Conservation (phyloP, 805 yeast species). For the Monosporozyma solicola region DNA sequence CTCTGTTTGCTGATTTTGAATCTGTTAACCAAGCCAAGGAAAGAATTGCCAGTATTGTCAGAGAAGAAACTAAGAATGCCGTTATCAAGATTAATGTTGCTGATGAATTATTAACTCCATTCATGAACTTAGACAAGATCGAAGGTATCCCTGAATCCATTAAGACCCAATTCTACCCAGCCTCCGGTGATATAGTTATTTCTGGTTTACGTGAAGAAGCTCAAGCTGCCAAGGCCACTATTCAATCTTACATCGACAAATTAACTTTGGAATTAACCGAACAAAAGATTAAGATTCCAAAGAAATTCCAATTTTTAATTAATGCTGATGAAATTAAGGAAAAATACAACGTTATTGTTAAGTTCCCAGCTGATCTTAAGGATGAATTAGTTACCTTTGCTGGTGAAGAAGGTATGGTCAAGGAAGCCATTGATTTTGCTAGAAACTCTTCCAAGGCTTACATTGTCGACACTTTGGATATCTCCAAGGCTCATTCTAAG, state of each 20-base stretch:
- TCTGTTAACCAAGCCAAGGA: conserved; percentile 68
- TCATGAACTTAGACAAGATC: conserved; percentile 20
- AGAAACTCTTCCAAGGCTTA: conserved; percentile 50
- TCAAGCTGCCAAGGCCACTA: conserved; percentile 42
- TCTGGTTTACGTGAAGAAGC: conserved; percentile 68
- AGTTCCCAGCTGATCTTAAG: conserved; percentile 38
- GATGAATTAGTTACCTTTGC: conserved; percentile 48
- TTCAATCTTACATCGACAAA: conserved; percentile 38
- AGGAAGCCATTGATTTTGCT: conserved; percentile 55
- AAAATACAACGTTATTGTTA: conserved; percentile 48
- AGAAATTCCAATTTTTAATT: conserved; percentile 59
- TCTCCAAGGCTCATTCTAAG: conserved; percentile 84
- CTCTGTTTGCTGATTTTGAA: conserved; percentile 75
- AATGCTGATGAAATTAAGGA: conserved; percentile 45
- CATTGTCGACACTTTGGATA: conserved; percentile 61
- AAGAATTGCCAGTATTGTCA: conserved; percentile 62
- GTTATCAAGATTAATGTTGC: conserved; percentile 42
- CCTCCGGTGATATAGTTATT: conserved; percentile 39
- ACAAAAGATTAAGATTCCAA: conserved; percentile 58
- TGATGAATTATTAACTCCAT: conserved; percentile 28
- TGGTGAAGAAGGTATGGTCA: conserved; percentile 53
- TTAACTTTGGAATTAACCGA: conserved; percentile 39
- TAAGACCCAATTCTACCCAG: conserved; percentile 15
- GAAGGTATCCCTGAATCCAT: conserved; percentile 15
- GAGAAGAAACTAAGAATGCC: conserved; percentile 58